phyloP scores from a whole-genome alignment of 2,329 filamentous ascomycete species.

The Aulographum hederae region DNA sequence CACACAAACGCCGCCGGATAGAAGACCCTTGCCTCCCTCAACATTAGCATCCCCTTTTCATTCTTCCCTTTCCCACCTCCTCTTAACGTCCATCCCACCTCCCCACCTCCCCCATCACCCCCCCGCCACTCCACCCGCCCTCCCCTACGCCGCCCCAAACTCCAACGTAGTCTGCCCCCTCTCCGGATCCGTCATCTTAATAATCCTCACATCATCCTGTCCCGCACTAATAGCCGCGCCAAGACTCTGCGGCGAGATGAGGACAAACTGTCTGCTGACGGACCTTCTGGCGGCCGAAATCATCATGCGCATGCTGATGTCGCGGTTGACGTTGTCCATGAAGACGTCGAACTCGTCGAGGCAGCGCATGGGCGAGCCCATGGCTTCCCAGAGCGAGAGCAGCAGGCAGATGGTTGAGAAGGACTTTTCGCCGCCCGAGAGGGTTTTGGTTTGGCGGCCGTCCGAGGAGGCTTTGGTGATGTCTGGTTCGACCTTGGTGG shows the following conservation, averaged over 20 bases:
- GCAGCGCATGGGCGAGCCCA: constrained; percentile 87
- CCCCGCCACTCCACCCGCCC: too few relatives aligned
- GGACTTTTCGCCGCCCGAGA: constrained; percentile 93
- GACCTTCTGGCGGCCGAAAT: constrained; percentile 70
- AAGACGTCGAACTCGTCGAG: constrained; percentile 98
- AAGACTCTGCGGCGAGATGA: constrained; percentile 89
- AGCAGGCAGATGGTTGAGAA: constrained; percentile 93
- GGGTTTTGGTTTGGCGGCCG: constrained; percentile 72
- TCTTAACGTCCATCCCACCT: too few relatives aligned
- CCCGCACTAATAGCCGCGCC: too few relatives aligned
- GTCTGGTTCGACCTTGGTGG: constrained; percentile 39
- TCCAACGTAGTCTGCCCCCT: constrained; percentile 27
- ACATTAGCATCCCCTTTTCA: too few relatives aligned
- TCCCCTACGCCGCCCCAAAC: too few relatives aligned
- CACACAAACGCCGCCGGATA: too few relatives aligned
- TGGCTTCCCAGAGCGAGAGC: constrained; percentile 89
- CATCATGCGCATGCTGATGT: constrained; percentile 85
- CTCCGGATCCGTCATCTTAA: constrained; percentile 31
- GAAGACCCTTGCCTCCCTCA: too few relatives aligned
- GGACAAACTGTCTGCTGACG: constrained; percentile 82
- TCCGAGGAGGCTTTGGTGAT: constrained; percentile 48
- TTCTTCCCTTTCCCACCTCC: too few relatives aligned
- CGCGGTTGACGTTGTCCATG: constrained; percentile 95
- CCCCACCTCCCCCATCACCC: too few relatives aligned
- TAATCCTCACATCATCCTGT: too few relatives aligned